These are phyloP conservation scores for Torulaspora indica DNA, from an alignment of 805 yeast genomes.

Conservation along the genomic window DNA sequence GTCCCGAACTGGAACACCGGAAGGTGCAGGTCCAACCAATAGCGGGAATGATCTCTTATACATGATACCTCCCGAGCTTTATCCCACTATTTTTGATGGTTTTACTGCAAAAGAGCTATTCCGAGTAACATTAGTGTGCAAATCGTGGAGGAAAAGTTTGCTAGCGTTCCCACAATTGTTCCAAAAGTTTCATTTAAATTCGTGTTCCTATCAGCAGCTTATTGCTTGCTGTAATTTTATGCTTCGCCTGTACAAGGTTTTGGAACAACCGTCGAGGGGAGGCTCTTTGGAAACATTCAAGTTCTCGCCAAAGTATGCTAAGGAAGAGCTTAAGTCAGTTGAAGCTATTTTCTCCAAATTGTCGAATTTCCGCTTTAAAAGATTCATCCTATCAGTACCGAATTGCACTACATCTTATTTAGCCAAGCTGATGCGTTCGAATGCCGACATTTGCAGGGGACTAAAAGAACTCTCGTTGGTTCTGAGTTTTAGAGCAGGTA, in stretches of 20 bases:
- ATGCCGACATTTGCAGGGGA: constrained; percentile 8
- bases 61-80: constrained; percentile 28
- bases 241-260: neutral
- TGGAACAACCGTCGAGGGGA: too few species aligned
- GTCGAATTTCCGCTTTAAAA: constrained; percentile 13
- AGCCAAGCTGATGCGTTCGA: constrained; percentile 11
- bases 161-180: constrained; percentile 21
- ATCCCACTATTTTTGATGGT: constrained; percentile 18
- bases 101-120: constrained; percentile 22
- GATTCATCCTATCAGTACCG: constrained; percentile 21
- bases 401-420: constrained; percentile 21
- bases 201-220: constrained; percentile 17
- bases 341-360: constrained; percentile 14
- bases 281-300: constrained; percentile 12
- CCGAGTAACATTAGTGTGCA: constrained; percentile 20
- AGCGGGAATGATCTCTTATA: constrained; percentile 17
- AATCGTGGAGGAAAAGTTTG: constrained; percentile 23
- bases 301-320: constrained; percentile 20
- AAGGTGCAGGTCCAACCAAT: neutral
- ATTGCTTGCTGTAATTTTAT: constrained; percentile 20
- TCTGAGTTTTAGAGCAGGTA: constrained; percentile 20
- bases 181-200: constrained; percentile 16
- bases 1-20: neutral
- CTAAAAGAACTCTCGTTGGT: constrained; percentile 21
- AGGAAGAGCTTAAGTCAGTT: constrained; percentile 25